phyloP scores from a whole-genome alignment of 768 basidiomycete genomes.

The Russula brevipes region DNA sequence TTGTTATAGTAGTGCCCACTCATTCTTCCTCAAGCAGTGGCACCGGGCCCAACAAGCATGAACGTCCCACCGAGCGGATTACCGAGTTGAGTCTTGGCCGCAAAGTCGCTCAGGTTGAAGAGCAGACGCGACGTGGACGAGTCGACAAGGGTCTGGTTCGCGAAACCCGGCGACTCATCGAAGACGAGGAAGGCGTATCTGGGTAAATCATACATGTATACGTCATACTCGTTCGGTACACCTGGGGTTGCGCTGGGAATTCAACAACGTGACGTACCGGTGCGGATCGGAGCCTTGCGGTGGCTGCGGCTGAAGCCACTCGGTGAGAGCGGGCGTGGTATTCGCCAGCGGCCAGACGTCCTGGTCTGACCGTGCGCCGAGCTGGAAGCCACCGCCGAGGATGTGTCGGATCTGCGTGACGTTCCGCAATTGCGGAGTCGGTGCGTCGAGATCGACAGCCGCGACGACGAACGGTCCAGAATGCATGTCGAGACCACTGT shows the following conservation, averaged over 20 bases:
- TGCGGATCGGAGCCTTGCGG: no score
- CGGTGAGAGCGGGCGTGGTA: slow-evolving; percentile 40
- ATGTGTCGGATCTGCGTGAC: slow-evolving; percentile 8
- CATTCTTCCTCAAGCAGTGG: no score
- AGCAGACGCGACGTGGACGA: background rate
- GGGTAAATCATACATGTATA: no score
- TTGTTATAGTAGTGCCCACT: no score
- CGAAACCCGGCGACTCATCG: slow-evolving; percentile 31
- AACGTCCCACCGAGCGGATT: slow-evolving; percentile 46
- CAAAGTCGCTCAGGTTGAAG: slow-evolving; percentile 45
- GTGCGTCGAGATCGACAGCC: slow-evolving; percentile 10
- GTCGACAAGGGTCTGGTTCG: slow-evolving; percentile 33
- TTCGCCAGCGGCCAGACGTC: slow-evolving; percentile 30
- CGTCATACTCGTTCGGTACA: no score
- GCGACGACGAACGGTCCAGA: slow-evolving; percentile 15
- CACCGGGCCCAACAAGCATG: slow-evolving; percentile 35
- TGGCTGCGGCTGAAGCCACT: slow-evolving; percentile 39
- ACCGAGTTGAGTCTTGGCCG: slow-evolving; percentile 38
- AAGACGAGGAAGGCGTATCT: no score
- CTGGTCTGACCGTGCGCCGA: no score
- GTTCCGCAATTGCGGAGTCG: slow-evolving; percentile 5
- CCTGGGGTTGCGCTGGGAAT: no score
- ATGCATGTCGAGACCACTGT: background rate
- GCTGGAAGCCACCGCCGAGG: slow-evolving; percentile 9
- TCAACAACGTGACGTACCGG: no score